Evolutionary conservation across 257 asterid species (phyloP), one percentile per base, ranked within the genome.

Genomic region (Nicotiana obtusifolia): DNA sequence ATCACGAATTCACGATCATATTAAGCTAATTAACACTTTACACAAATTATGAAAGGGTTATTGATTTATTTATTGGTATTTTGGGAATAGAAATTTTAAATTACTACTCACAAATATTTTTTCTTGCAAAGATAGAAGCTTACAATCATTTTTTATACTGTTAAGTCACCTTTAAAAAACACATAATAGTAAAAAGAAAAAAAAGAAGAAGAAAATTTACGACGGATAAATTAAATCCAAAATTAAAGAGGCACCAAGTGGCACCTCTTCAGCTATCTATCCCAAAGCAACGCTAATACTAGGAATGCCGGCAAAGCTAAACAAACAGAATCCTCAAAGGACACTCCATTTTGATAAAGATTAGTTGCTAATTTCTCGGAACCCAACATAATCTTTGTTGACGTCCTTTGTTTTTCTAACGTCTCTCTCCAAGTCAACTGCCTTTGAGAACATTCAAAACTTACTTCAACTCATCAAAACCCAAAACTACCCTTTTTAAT

Each of bases 301-400:
- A 44, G 52, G 56, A 61, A 65, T 73, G 87, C 85, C 83, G 86
- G 88, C 85, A 76, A 86, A 78, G 84, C 84, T 84, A 71, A 86
- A 75, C 81, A 59, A 84, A 80, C 83, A 33, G 84, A 88, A 80
- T 87, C 94, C 83, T 85, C 71, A 88, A 91, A 85, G 64, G 57
- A 53, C 91, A 91, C 89, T 80, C 86, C 78, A 37, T 57, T 59
- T 26, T 73, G 62, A 0, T 67, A 53, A 41, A 54, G 15, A 79
- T 15, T 24, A 76, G 41, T 81, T 44, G 3, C 61, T 81, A 30
- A 61, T 84, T 67, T 41, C 73, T 47, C 41, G 64, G 5, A 59
- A 56, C 60, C 33, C 24, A 81, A 47, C 28, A 30, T 64, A 16
- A 80, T n/a, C 33, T 7, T 26, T 59, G 14, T 61, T 13, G 24